These are phyloP conservation scores for Russula griseocarnosa DNA, from an alignment of 768 basidiomycete genomes.

Conservation along the genomic window DNA sequence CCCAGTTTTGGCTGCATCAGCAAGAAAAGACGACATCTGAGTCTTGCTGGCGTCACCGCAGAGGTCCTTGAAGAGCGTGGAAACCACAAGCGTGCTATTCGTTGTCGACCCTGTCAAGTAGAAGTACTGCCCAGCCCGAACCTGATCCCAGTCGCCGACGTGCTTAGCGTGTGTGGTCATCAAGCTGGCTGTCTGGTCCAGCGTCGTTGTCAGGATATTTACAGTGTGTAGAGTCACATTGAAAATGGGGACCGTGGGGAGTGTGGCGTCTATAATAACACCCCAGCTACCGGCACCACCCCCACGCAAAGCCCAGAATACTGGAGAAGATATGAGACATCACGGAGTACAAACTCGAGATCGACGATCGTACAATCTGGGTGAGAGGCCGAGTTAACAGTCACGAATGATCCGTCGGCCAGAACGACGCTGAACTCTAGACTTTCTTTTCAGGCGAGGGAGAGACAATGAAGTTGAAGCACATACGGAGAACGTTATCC, in stretches of 20 bases:
- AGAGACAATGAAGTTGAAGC: neutral
- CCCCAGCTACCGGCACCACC: slow-evolving; percentile 37
- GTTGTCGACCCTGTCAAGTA: slow-evolving; percentile 31
- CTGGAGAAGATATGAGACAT: slow-evolving; percentile 13
- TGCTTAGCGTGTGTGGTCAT: slow-evolving; percentile 31
- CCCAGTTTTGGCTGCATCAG: slow-evolving; percentile 23
- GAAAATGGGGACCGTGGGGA: slow-evolving; percentile 38
- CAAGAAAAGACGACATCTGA: slow-evolving; percentile 20
- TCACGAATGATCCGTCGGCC: slow-evolving; percentile 12
- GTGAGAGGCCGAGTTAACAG: slow-evolving; percentile 7
- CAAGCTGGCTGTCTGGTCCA: slow-evolving; percentile 39
- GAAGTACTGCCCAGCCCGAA: slow-evolving; percentile 29
- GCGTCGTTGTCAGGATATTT: slow-evolving; percentile 34
- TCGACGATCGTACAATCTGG: slow-evolving; percentile 16
- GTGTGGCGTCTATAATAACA: slow-evolving; percentile 38
- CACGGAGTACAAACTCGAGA: neutral
- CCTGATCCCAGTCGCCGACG: slow-evolving; percentile 8
- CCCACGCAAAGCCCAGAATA: slow-evolving; percentile 30
- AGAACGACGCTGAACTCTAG: slow-evolving; percentile 17
- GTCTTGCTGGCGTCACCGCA: slow-evolving; percentile 22
- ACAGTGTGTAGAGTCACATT: slow-evolving; percentile 32
- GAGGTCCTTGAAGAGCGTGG: slow-evolving; percentile 30
- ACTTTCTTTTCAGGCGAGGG: neutral
- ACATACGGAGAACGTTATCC: slow-evolving; percentile 31
- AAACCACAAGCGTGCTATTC: slow-evolving; percentile 15